Conservation (phyloP, 257 asterid species). For the Solanum etuberosum region DNA sequence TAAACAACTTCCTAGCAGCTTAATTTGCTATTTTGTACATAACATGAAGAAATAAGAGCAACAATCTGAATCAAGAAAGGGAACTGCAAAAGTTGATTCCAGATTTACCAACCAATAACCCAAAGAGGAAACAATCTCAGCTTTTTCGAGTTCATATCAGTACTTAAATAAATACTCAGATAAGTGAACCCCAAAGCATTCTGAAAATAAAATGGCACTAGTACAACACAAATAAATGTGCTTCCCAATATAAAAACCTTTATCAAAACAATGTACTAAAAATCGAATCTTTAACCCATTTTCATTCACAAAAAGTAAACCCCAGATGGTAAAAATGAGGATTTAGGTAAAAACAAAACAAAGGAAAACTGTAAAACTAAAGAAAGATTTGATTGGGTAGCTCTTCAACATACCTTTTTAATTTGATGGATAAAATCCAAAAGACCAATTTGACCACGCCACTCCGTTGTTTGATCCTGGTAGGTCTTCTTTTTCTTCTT, state of each 20-base stretch:
- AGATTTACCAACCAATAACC: not conserved
- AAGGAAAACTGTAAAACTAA: not conserved
- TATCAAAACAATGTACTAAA: not conserved
- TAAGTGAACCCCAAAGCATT: not conserved
- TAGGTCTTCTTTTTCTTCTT: not conserved
- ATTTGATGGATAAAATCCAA: not conserved
- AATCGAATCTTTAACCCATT: conserved; percentile 2
- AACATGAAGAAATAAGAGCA: not conserved
- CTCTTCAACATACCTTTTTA: not conserved
- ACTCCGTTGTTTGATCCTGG: not conserved
- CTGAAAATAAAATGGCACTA: not conserved
- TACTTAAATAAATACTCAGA: not conserved
- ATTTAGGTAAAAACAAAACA: not conserved
- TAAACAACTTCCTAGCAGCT: not conserved
- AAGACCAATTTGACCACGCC: not conserved
- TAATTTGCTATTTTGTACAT: not conserved
- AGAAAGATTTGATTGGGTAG: not conserved
- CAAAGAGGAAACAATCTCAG: not conserved
- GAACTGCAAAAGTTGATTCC: not conserved
- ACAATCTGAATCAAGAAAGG: not conserved
- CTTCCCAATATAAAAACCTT: not conserved
- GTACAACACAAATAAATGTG: not conserved
- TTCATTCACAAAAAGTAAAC: not conserved
- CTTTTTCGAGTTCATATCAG: not conserved
- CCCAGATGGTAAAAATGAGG: conserved; percentile 4